Percentiles rank a stretch among this genome's conserved stretches.
Conservation (phyloP, 768 basidiomycete species). For the Boletales sp. region DNA sequence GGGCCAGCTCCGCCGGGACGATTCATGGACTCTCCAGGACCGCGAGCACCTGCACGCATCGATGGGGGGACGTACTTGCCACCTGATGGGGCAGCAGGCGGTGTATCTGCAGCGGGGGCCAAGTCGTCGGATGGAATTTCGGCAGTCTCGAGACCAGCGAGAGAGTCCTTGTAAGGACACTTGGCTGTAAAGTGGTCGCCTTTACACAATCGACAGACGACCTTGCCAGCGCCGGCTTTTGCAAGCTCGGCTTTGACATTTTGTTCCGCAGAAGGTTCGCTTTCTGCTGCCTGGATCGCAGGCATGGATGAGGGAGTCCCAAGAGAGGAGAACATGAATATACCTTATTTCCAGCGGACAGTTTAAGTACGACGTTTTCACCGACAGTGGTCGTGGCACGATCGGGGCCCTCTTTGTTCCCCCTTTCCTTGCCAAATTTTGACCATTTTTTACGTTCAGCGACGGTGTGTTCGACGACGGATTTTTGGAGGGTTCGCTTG, state of each 20-base stretch:
- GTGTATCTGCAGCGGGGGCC: slow-evolving; percentile 33
- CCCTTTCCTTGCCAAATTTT: slow-evolving; percentile 91
- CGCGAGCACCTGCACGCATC: slow-evolving; percentile 70
- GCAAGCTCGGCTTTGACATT: slow-evolving; percentile 61
- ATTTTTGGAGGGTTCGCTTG: slow-evolving; percentile 83
- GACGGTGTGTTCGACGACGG: slow-evolving; percentile 89
- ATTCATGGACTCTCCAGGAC: slow-evolving; percentile 72
- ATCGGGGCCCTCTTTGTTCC: slow-evolving; percentile 85
- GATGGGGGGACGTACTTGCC: slow-evolving; percentile 96
- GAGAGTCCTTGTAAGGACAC: slow-evolving; percentile 96
- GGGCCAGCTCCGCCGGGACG: slow-evolving; percentile 42
- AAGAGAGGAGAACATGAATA: slow-evolving; percentile 2
- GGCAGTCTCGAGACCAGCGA: slow-evolving; percentile 67
- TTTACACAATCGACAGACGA: slow-evolving; percentile 90
- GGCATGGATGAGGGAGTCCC: neutral
- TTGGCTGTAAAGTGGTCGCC: slow-evolving; percentile 98
- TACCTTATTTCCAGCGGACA: slow-evolving; percentile 63
- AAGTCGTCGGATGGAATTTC: slow-evolving; percentile 38
- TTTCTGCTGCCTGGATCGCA: slow-evolving; percentile 50
- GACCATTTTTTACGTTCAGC: slow-evolving; percentile 92
- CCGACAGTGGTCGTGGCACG: slow-evolving; percentile 92
- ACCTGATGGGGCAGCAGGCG: slow-evolving; percentile 37
- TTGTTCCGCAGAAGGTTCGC: slow-evolving; percentile 64
- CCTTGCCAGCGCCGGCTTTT: slow-evolving; percentile 80
- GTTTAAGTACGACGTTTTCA: slow-evolving; percentile 62